Evolutionary conservation across 768 basidiomycete species (phyloP).

Genomic region (Pulveroboletus sp.): DNA sequence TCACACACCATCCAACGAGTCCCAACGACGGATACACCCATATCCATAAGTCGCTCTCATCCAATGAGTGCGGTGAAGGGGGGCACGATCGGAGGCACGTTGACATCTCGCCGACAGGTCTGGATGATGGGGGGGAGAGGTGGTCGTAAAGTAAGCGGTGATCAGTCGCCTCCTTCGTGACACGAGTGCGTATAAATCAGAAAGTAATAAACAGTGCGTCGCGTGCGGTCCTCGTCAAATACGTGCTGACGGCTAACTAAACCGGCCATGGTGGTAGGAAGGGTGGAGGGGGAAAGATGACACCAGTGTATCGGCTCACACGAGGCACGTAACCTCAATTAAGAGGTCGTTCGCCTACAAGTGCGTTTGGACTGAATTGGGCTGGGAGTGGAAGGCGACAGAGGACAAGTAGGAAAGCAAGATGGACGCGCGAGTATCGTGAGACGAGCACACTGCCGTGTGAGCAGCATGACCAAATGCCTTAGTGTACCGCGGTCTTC

Average conservation of each 20-base stretch:
- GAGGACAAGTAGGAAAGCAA: constrained; percentile 39
- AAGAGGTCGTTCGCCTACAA: constrained; percentile 79
- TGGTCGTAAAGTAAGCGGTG: constrained; percentile 36
- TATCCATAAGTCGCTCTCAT: constrained; percentile 27
- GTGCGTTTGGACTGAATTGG: constrained; percentile 49
- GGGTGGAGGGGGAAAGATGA: constrained; percentile 35
- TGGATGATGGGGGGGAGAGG: constrained; percentile 8
- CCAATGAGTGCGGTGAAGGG: constrained; percentile 30
- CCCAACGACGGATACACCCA: constrained; percentile 23
- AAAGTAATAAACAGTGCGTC: constrained; percentile 42
- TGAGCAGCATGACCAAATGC: constrained; percentile 45
- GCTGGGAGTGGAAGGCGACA: constrained; percentile 41
- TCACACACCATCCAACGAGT: constrained; percentile 24
- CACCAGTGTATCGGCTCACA: constrained; percentile 70
- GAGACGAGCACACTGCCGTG: constrained; percentile 48
- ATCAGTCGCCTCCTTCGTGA: constrained; percentile 40
- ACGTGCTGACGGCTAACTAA: constrained; percentile 23
- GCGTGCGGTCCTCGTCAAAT: constrained; percentile 21
- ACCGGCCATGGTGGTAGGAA: constrained; percentile 16
- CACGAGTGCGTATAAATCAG: constrained; percentile 34
- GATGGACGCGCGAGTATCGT: constrained; percentile 47
- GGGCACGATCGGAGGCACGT: constrained; percentile 23
- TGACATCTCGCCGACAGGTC: constrained; percentile 23
- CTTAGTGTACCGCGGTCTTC: constrained; percentile 63
- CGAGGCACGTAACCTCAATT: constrained; percentile 75